phyloP scores from a whole-genome alignment of 305 asterid species.

The Solanum hybrid region DNA sequence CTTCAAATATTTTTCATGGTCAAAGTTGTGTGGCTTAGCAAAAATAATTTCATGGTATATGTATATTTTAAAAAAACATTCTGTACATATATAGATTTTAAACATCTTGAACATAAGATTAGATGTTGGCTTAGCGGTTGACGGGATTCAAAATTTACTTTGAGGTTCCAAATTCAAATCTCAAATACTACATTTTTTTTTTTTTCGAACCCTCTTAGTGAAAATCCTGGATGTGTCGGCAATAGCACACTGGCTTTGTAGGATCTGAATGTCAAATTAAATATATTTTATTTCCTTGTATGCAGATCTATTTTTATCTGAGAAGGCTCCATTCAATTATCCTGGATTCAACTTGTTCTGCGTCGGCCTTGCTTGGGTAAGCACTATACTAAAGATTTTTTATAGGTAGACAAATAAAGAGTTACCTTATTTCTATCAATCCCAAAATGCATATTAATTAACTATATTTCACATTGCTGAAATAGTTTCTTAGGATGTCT shows the following conservation, averaged over 20 bases:
- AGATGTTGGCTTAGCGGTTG: neutral
- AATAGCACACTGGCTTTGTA: neutral
- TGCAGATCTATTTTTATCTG: slow-evolving; percentile 6
- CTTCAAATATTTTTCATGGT: neutral
- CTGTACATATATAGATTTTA: neutral
- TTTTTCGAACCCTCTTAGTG: neutral
- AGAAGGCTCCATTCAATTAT: slow-evolving; percentile 7
- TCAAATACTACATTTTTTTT: neutral
- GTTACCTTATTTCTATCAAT: no score
- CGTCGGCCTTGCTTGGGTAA: slow-evolving; percentile 11
- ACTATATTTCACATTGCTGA: neutral
- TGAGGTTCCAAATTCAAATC: neutral
- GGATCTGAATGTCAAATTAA: neutral
- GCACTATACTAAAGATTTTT: neutral
- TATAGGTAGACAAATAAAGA: neutral
- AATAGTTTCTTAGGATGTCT: neutral
- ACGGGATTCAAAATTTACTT: neutral
- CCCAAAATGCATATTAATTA: neutral
- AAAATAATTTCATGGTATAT: no score
- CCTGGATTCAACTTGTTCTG: slow-evolving; percentile 4
- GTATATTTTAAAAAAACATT: no score
- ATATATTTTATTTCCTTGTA: neutral
- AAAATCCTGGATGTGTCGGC: neutral
- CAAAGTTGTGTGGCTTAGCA: neutral
- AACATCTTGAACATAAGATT: neutral